A percentile compares a stretch with the other conserved stretches of the same genome.
These are phyloP conservation scores for Solanum stenotomum DNA, from an alignment of 257 asterid genomes.

Conservation along the genomic window DNA sequence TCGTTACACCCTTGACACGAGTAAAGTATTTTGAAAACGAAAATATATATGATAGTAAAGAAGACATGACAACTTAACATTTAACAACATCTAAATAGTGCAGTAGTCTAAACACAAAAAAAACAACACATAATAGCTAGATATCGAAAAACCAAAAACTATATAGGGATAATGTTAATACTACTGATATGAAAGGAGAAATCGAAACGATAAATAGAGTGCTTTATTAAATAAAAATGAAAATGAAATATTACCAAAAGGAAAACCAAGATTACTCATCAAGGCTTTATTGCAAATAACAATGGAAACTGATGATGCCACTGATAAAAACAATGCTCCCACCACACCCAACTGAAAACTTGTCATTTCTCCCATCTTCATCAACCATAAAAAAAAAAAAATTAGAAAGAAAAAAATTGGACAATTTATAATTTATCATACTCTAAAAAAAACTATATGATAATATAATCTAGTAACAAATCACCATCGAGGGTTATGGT, in stretches of 20 bases:
- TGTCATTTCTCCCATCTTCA: slow-evolving; percentile 71
- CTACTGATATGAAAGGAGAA: not conserved
- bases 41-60: not conserved
- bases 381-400: not conserved
- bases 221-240: not conserved
- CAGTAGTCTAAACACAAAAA: not conserved
- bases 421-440: not conserved
- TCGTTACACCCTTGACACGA: fast-evolving
- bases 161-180: not conserved
- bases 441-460: not conserved
- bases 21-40: not conserved
- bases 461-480: not conserved
- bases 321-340: slow-evolving; percentile 76
- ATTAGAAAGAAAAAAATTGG: too few relatives aligned
- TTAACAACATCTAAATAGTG: not conserved
- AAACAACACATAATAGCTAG: not conserved
- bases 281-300: slow-evolving; percentile 89
- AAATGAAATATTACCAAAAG: slow-evolving; percentile 40
- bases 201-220: too few relatives aligned
- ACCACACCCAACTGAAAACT: slow-evolving; percentile 69
- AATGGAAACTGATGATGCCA: slow-evolving; percentile 87
- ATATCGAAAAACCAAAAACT: not conserved
- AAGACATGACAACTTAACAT: not conserved
- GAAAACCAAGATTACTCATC: slow-evolving; percentile 89
- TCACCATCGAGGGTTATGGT: not conserved